Evolutionary conservation across 2,329 filamentous ascomycete genomes (phyloP).

Genomic region (Passalora sequoiae): DNA sequence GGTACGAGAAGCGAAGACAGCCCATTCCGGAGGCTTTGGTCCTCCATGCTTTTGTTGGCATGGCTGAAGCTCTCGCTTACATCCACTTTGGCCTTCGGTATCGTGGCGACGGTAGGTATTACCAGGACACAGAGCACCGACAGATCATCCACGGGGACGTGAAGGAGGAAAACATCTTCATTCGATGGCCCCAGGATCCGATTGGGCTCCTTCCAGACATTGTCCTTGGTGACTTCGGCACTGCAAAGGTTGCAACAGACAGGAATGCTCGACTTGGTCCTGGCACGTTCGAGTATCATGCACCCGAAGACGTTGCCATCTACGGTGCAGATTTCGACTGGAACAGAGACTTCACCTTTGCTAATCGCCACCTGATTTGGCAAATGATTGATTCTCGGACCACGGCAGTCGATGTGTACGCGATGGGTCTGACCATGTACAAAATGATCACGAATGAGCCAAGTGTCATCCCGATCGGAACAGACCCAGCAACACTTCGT

Average conservation of each 20-base stretch:
- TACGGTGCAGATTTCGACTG: too few relatives aligned
- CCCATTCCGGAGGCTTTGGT: constrained; percentile 11
- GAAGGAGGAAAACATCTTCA: constrained; percentile 20
- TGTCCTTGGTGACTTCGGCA: constrained; percentile 20
- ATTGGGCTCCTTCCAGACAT: constrained; percentile 16
- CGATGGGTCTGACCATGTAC: too few relatives aligned
- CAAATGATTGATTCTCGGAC: too few relatives aligned
- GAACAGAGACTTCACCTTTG: too few relatives aligned
- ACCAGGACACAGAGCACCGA: constrained; percentile 7
- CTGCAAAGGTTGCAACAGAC: background rate
- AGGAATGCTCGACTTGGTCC: background rate
- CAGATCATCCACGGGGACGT: constrained; percentile 20
- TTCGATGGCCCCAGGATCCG: constrained; percentile 11
- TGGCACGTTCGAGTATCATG: constrained; percentile 7
- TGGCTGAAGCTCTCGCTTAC: constrained; percentile 17
- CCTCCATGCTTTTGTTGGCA: constrained; percentile 14
- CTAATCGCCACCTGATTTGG: too few relatives aligned
- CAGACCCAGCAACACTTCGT: too few relatives aligned
- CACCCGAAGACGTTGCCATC: constrained; percentile 11
- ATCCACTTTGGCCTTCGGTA: constrained; percentile 20
- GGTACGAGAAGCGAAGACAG: background rate
- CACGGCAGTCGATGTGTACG: too few relatives aligned
- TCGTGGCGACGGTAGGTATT: constrained; percentile 7
- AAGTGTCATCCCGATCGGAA: too few relatives aligned
- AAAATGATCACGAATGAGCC: too few relatives aligned